Evolutionary conservation across 495 filamentous ascomycete genomes (phyloP).

Genomic region (Penicillium soppii): DNA sequence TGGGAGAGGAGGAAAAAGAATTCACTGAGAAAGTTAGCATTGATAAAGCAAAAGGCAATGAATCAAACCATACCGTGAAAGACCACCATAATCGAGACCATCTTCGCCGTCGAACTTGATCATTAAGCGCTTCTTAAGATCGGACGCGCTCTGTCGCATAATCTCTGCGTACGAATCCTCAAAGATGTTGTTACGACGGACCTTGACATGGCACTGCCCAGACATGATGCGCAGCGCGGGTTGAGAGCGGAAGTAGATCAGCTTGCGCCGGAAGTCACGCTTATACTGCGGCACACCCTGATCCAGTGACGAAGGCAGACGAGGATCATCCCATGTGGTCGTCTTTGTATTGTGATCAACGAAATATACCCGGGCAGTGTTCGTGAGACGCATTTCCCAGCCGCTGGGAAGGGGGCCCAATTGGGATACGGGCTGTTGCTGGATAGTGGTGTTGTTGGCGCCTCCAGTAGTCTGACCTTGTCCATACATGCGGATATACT

Average conservation of each 20-base stretch:
- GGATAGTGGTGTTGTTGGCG: conserved; percentile 77
- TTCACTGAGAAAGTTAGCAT: conserved; percentile 59
- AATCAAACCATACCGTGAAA: conserved; percentile 64
- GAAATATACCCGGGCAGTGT: conserved; percentile 96
- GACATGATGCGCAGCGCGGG: conserved; percentile 92
- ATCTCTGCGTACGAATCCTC: conserved; percentile 99
- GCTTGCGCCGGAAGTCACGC: conserved; percentile 94
- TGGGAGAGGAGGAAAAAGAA: conserved; percentile 99
- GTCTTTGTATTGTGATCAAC: conserved; percentile 99
- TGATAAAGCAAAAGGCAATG: background rate
- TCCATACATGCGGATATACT: conserved; percentile 98
- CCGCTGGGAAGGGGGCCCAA: conserved; percentile 95
- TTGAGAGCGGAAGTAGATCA: conserved; percentile 99
- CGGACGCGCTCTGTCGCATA: conserved; percentile 92
- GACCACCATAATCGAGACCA: conserved; percentile 95
- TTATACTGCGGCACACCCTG: conserved; percentile 99
- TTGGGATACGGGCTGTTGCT: conserved; percentile 97
- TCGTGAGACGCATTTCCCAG: conserved; percentile 99
- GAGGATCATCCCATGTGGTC: conserved; percentile 98
- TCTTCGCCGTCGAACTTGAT: conserved; percentile 99
- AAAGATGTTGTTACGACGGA: conserved; percentile 93
- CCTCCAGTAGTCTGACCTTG: conserved; percentile 56
- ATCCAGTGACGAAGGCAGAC: conserved; percentile 91
- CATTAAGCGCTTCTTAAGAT: conserved; percentile 97
- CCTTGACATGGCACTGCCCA: conserved; percentile 97